These are phyloP conservation scores for Torulaspora indica DNA, from an alignment of 805 yeast species.

Conservation along the genomic window DNA sequence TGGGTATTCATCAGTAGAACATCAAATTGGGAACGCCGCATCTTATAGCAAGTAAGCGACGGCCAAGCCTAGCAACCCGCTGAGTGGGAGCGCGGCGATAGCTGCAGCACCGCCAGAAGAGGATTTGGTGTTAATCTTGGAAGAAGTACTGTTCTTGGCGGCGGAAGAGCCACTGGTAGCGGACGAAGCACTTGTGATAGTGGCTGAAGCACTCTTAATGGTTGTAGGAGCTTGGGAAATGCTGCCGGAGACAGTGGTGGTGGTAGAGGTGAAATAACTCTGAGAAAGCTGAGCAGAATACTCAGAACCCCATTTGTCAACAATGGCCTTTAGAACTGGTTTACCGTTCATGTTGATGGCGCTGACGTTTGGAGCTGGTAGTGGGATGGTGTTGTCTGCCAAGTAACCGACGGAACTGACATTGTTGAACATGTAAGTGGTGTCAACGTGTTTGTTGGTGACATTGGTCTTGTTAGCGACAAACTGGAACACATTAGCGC, in stretches of 20 bases:
- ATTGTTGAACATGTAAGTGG: constrained; percentile 36
- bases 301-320: constrained; percentile 35
- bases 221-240: constrained; percentile 1
- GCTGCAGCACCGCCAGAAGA: constrained; percentile 12
- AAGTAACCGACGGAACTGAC: constrained; percentile 35
- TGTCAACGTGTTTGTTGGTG: constrained; percentile 34
- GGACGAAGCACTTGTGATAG: not conserved
- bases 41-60: constrained; percentile 5
- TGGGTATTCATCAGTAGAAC: no score
- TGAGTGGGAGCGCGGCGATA: constrained; percentile 6
- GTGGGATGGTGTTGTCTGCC: constrained; percentile 24
- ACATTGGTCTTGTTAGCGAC: constrained; percentile 39
- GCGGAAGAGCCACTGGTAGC: not conserved
- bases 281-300: constrained; percentile 28
- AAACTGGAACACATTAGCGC: constrained; percentile 45
- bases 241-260: constrained; percentile 27
- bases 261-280: constrained; percentile 34
- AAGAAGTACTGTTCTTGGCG: constrained; percentile 1
- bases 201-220: constrained; percentile 1
- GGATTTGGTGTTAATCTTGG: not conserved
- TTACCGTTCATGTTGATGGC: constrained; percentile 37
- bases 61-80: constrained; percentile 12
- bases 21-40: no score
- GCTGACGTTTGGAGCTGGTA: constrained; percentile 39
- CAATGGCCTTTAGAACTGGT: constrained; percentile 33